phyloP scores from a whole-genome alignment of 106 monocot genomes.

The Ottelia alismoides region DNA sequence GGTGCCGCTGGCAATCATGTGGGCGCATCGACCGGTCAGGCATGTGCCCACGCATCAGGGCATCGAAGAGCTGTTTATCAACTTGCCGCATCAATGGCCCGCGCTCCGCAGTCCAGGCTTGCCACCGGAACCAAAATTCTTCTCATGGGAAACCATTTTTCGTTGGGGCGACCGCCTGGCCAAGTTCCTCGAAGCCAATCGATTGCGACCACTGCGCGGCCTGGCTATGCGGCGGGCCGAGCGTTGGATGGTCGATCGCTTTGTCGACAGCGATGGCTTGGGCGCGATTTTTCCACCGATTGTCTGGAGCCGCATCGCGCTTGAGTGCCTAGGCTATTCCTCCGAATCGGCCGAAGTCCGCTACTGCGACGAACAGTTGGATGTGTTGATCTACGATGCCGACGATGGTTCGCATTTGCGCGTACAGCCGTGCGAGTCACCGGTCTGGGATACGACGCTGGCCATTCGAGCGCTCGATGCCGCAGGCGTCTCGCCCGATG shows the following conservation, averaged over 20 bases:
- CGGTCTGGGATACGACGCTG: background rate
- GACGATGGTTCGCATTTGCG: background rate
- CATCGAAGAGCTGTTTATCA: background rate
- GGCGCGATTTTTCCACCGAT: background rate
- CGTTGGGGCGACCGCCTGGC: background rate
- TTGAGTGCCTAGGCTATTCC: background rate
- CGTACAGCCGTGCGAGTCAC: background rate
- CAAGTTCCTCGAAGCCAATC: background rate
- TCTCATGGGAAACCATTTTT: background rate
- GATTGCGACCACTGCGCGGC: background rate
- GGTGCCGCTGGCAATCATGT: background rate
- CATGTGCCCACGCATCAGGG: background rate
- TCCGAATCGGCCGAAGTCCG: too few species aligned
- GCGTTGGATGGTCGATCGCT: background rate
- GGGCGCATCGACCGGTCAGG: background rate
- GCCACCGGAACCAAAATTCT: background rate
- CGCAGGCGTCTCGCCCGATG: background rate
- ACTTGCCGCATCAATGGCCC: too few species aligned
- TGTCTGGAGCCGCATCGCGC: background rate
- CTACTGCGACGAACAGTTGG: background rate
- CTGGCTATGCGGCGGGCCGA: too few species aligned
- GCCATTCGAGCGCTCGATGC: background rate
- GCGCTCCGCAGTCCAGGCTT: background rate
- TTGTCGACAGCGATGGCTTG: background rate
- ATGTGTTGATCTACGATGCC: background rate